Evolutionary conservation across 805 yeast species (phyloP).

Genomic region (Debaryomyces maramus): DNA sequence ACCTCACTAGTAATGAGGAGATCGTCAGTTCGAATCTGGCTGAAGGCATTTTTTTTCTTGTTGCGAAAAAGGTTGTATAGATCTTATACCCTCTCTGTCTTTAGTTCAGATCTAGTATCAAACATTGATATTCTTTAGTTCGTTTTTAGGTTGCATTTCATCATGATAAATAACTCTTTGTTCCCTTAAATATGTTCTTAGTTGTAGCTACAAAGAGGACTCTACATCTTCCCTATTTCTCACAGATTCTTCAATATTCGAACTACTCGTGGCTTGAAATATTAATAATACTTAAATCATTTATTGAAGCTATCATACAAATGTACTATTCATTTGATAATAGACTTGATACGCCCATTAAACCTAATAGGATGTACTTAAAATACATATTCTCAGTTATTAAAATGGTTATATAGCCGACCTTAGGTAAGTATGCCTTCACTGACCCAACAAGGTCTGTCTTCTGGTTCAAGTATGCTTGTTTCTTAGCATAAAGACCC

Average conservation of each 20-base stretch:
- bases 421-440: slow-evolving; percentile 83
- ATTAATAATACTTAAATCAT: background rate
- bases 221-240: too few species aligned
- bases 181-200: too few species aligned
- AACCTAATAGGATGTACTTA: slow-evolving; percentile 73
- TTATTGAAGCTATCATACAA: background rate
- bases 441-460: slow-evolving; percentile 87
- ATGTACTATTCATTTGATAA: slow-evolving; percentile 32
- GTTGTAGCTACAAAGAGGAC: too few species aligned
- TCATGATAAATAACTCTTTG: too few species aligned
- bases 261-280: too few species aligned
- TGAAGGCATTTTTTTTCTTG: slow-evolving; percentile 8
- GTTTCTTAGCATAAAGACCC: slow-evolving; percentile 75
- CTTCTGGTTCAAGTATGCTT: slow-evolving; percentile 72
- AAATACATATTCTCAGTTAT: slow-evolving; percentile 86
- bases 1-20: slow-evolving; percentile 13
- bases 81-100: too few species aligned
- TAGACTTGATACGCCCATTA: slow-evolving; percentile 69
- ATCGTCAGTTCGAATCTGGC: slow-evolving; percentile 13
- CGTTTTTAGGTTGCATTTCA: too few species aligned
- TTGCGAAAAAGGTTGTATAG: too few species aligned
- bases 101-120: too few species aligned
- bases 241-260: too few species aligned
- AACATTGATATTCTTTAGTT: too few species aligned
- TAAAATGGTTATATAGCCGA: slow-evolving; percentile 90